Base-by-base conservation (phyloP, 208 protist species). In the Blastocrithidia nonstop region DNA sequence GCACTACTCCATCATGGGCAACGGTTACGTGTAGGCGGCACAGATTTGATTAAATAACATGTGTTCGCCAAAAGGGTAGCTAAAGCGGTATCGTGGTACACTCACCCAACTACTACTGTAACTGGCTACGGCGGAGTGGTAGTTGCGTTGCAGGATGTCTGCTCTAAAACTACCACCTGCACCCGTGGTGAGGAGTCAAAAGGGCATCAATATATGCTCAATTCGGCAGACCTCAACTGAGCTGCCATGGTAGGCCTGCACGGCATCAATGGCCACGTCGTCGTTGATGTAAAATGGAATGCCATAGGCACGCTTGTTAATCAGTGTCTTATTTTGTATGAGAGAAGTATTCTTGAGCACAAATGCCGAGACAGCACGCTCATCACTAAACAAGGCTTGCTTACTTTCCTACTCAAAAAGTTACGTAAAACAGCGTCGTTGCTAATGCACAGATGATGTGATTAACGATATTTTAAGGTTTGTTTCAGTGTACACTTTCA, bases 61-160 rank as follows among this genome's bases (percentile, higher is more conserved):
- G 51, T 70, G 75, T 52, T 93, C 83, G 3, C 69, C 83, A 53
- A 93, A 88, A 2, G 83, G 83, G 41, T 88, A 93, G 48, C 61
- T 71, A 54, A 88, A 93, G 38, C 85, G 61, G 57, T 93, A 93
- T 25, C 65, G 58, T 6, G 83, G 83, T 6, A 73, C 73, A 48
- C 85, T 74, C 22, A 88, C 54, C 79, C 79, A 93, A 49, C 84
- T 67, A 20, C 80, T 52, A 57, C 67, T 79, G 51, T 87, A 70
- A 9, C 76, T 66, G 64, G 79, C 74, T 16, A 76, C 89, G 45
- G 89, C 19, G 27, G 71, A 79, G 2, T 67, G 64, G 3, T 70
- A 70, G 50, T 93, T 79, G n/a, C 57, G 63, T 58, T 88, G 78
- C 19, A 88, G 63, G 9, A 93, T 25, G 20, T 93, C 75, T 0